Evolutionary conservation across 495 filamentous ascomycete species (phyloP).

Genomic region (Penicillium canescens): DNA sequence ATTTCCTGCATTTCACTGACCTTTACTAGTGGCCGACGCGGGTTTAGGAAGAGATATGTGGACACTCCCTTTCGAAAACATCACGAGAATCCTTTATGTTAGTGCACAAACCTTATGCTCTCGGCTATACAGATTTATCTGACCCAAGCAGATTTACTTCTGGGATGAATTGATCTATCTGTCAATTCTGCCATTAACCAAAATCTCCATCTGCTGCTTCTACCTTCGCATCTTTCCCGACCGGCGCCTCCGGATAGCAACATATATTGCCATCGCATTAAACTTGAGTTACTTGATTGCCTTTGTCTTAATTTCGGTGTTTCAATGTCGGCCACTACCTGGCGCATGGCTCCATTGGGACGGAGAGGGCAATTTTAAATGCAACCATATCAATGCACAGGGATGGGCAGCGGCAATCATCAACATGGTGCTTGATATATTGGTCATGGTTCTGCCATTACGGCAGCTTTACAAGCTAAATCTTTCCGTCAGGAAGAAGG

Average conservation of each 20-base stretch:
- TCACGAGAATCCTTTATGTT: constrained; percentile 40
- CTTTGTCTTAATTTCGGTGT: constrained; percentile 40
- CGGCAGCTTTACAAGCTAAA: constrained; percentile 32
- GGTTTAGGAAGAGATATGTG: constrained; percentile 50
- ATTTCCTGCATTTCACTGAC: neutral
- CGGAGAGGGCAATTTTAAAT: constrained; percentile 32
- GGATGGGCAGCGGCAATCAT: constrained; percentile 40
- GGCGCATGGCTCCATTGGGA: constrained; percentile 46
- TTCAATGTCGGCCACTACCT: constrained; percentile 42
- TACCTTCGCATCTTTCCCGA: constrained; percentile 47
- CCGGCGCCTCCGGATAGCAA: constrained; percentile 23
- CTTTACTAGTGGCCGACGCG: constrained; percentile 28
- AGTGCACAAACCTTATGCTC: neutral
- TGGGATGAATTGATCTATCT: constrained; percentile 38
- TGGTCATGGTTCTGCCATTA: constrained; percentile 46
- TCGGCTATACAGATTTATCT: neutral
- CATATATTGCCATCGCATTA: constrained; percentile 33
- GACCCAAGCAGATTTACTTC: constrained; percentile 23
- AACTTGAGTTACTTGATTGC: constrained; percentile 38
- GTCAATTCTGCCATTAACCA: constrained; percentile 33
- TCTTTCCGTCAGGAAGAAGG: constrained; percentile 31
- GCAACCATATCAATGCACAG: constrained; percentile 44
- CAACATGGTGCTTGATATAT: constrained; percentile 48
- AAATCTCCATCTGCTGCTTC: constrained; percentile 41
- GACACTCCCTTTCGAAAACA: constrained; percentile 45